These are phyloP conservation scores for Trichoderma koningiopsis DNA, from an alignment of 2,329 filamentous ascomycete species.

Conservation along the genomic window DNA sequence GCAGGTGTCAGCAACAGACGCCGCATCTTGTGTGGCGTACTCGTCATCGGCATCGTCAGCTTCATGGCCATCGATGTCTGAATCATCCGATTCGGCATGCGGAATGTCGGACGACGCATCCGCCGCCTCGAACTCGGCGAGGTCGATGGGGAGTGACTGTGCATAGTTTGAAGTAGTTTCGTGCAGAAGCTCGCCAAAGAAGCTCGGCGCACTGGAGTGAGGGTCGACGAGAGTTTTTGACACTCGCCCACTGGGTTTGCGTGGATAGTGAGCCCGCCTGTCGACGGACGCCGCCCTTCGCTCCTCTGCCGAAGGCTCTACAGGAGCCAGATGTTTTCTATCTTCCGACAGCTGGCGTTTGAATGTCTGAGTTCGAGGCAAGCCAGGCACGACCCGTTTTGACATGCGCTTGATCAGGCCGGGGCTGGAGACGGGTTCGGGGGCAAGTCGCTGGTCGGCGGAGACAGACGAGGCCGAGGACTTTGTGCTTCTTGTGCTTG, in stretches of 20 bases:
- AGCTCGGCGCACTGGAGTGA: constrained; percentile 52
- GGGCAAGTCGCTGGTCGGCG: background rate
- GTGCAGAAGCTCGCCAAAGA: constrained; percentile 38
- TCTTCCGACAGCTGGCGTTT: constrained; percentile 81
- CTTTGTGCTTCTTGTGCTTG: constrained; percentile 13
- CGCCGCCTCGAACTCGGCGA: constrained; percentile 26
- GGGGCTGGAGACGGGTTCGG: background rate
- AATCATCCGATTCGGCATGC: background rate
- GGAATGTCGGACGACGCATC: background rate
- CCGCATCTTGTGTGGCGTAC: constrained; percentile 33
- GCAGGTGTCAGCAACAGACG: constrained; percentile 45
- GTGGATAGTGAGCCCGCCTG: constrained; percentile 43
- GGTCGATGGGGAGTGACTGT: constrained; percentile 28
- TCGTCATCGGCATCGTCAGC: constrained; percentile 15
- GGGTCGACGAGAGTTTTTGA: constrained; percentile 38
- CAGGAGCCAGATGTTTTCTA: constrained; percentile 70
- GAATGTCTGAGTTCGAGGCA: constrained; percentile 78
- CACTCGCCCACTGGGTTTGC: constrained; percentile 35
- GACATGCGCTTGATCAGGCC: constrained; percentile 48
- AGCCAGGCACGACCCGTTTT: constrained; percentile 71
- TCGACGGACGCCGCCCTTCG: constrained; percentile 72
- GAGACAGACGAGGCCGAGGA: constrained; percentile 17
- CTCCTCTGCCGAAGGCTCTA: constrained; percentile 64
- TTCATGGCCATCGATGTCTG: constrained; percentile 1
- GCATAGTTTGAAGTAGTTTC: constrained; percentile 27